Conservation (phyloP, 768 basidiomycete genomes). For the Leccinum aurantiacum region DNA sequence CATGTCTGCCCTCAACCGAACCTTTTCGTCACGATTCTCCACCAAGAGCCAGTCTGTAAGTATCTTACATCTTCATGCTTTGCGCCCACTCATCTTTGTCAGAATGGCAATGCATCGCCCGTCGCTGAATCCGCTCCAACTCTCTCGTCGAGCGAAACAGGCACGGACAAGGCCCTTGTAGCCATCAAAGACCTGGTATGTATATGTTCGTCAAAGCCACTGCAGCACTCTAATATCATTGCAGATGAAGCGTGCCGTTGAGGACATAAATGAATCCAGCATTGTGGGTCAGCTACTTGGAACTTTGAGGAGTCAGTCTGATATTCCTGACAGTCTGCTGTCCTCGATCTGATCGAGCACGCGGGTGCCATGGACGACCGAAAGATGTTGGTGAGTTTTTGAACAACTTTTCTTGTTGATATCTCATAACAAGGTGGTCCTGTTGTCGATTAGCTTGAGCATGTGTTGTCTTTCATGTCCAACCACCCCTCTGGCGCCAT, state of each 20-base stretch:
- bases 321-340: slow-evolving; percentile 44
- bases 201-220: background rate
- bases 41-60: slow-evolving; percentile 29
- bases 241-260: slow-evolving; percentile 32
- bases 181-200: slow-evolving; percentile 33
- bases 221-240: background rate
- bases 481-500: slow-evolving; percentile 49
- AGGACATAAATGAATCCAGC: slow-evolving; percentile 31
- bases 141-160: slow-evolving; percentile 16
- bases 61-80: background rate
- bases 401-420: background rate
- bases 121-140: slow-evolving; percentile 7
- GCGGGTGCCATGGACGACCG: slow-evolving; percentile 71
- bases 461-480: slow-evolving; percentile 63
- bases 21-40: slow-evolving; percentile 32
- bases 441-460: slow-evolving; percentile 55
- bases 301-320: background rate
- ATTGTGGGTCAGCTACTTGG: slow-evolving; percentile 14
- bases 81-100: background rate
- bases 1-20: slow-evolving; percentile 32
- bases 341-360: slow-evolving; percentile 62
- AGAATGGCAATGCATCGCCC: slow-evolving; percentile 17
- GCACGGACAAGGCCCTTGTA: slow-evolving; percentile 23
- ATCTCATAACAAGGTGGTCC: background rate
- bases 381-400: slow-evolving; percentile 62